Percentiles rank a stretch among this genome's conserved stretches.
These are phyloP conservation scores for Aspergillus aculeatus DNA, from an alignment of 2,329 filamentous ascomycete species.

Conservation along the genomic window DNA sequence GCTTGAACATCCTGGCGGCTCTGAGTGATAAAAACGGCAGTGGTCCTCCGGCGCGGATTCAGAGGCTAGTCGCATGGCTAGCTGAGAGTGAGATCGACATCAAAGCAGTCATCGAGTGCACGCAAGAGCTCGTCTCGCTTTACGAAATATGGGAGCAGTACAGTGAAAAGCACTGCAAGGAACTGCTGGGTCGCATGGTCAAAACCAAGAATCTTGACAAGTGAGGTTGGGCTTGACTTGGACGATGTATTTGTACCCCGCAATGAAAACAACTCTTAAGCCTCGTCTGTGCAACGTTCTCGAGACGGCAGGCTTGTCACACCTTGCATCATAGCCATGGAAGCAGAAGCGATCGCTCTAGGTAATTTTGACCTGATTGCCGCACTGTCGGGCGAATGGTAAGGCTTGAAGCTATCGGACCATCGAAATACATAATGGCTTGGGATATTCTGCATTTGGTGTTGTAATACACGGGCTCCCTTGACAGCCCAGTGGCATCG, in stretches of 20 bases:
- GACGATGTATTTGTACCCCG: not conserved
- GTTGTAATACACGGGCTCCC: not conserved
- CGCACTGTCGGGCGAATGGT: not conserved
- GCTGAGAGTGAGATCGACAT: slow-evolving; percentile 85
- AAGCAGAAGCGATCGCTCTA: not conserved
- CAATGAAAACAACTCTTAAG: not conserved
- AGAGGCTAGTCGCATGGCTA: slow-evolving; percentile 74
- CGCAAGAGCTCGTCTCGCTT: slow-evolving; percentile 85
- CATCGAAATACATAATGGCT: not conserved
- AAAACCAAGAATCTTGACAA: slow-evolving; percentile 60
- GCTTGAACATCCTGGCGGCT: slow-evolving; percentile 35
- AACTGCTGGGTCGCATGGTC: slow-evolving; percentile 61
- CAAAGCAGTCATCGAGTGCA: slow-evolving; percentile 80
- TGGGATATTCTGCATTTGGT: not conserved
- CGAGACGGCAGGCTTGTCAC: not conserved
- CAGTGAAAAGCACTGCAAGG: slow-evolving; percentile 64
- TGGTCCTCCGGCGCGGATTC: slow-evolving; percentile 45
- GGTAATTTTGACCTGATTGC: not conserved
- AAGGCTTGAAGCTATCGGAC: not conserved
- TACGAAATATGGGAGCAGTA: slow-evolving; percentile 74
- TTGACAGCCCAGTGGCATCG: too few relatives aligned
- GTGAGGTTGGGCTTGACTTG: slow-evolving; percentile 30
- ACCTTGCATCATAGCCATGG: not conserved
- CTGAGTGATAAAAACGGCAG: slow-evolving; percentile 32
- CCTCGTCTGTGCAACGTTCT: not conserved